Evolutionary conservation across 495 filamentous ascomycete species (phyloP).

Genomic region (Durotheca rogersii): DNA sequence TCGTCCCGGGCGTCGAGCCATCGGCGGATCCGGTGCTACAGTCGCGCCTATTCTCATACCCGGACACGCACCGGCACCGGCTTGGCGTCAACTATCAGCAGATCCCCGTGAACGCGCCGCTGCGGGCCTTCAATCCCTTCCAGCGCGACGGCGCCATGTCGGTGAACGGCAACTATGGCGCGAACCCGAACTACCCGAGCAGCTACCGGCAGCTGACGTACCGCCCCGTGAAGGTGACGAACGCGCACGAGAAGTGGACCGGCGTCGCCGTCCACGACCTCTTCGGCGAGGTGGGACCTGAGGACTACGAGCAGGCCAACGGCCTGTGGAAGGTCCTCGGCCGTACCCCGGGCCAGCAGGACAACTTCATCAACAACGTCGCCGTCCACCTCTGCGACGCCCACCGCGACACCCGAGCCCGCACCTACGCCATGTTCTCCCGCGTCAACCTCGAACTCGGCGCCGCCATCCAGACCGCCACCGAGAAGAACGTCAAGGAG

Average conservation of each 20-base stretch:
- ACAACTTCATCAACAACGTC: conserved; percentile 66
- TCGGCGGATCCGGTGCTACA: conserved; percentile 82
- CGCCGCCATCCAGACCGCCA: conserved; percentile 43
- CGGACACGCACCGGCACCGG: conserved; percentile 77
- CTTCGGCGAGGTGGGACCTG: conserved; percentile 47
- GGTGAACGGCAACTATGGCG: conserved; percentile 68
- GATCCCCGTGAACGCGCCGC: conserved; percentile 75
- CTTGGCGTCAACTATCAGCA: conserved; percentile 83
- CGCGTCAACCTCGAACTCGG: conserved; percentile 52
- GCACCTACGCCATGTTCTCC: conserved; percentile 58
- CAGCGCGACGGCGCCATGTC: conserved; percentile 75
- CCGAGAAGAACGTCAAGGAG: conserved; percentile 51
- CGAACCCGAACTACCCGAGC: conserved; percentile 67
- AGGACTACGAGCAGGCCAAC: conserved; percentile 66
- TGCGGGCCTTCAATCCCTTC: conserved; percentile 68
- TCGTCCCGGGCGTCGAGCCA: conserved; percentile 64
- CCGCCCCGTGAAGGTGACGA: conserved; percentile 57
- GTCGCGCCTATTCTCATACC: conserved; percentile 79
- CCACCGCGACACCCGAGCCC: conserved; percentile 51
- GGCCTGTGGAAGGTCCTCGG: conserved; percentile 68
- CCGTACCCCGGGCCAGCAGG: conserved; percentile 61
- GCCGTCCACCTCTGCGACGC: conserved; percentile 54
- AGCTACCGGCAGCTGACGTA: conserved; percentile 61
- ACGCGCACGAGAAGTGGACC: conserved; percentile 65
- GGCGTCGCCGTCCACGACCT: conserved; percentile 43